Evolutionary conservation across 257 asterid genomes (phyloP).

Genomic region (Capsicum baccatum): DNA sequence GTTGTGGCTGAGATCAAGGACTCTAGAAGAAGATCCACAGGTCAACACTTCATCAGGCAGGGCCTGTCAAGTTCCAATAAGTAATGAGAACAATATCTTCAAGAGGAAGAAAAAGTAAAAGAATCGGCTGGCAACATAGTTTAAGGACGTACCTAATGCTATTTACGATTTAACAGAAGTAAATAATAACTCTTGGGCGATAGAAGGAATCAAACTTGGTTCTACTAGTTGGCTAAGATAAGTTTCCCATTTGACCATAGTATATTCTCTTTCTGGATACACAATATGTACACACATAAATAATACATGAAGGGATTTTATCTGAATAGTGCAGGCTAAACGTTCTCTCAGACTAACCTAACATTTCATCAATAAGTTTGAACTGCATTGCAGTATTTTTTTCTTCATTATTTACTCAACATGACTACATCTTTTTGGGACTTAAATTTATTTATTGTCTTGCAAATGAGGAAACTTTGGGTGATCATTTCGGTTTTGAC

Average conservation of each 20-base stretch:
- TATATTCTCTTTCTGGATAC: background rate
- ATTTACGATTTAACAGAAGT: background rate
- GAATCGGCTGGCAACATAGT: background rate
- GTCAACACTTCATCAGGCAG: constrained; percentile 84
- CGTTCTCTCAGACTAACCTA: background rate
- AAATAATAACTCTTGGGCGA: background rate
- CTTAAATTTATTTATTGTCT: background rate
- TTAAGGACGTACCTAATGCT: background rate
- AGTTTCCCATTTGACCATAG: constrained; percentile 6
- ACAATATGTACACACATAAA: background rate
- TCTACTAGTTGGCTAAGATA: constrained; percentile 4
- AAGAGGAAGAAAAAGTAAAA: constrained; percentile 28
- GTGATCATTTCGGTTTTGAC: background rate
- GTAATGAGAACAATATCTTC: constrained; percentile 22
- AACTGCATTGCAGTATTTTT: background rate
- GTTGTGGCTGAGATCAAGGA: constrained; percentile 80
- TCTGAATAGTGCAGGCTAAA: constrained; percentile 2
- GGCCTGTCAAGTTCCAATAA: constrained; percentile 55
- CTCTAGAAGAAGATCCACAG: constrained; percentile 62
- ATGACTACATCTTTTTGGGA: too few species aligned
- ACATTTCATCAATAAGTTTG: constrained; percentile 12
- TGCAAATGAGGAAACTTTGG: background rate
- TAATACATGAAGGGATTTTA: background rate
- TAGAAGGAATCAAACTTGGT: background rate
- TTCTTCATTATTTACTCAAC: background rate